Evolutionary conservation across 176 grass and related monocot species (phyloP).

Genomic region (Miscanthus lutarioriparius): DNA sequence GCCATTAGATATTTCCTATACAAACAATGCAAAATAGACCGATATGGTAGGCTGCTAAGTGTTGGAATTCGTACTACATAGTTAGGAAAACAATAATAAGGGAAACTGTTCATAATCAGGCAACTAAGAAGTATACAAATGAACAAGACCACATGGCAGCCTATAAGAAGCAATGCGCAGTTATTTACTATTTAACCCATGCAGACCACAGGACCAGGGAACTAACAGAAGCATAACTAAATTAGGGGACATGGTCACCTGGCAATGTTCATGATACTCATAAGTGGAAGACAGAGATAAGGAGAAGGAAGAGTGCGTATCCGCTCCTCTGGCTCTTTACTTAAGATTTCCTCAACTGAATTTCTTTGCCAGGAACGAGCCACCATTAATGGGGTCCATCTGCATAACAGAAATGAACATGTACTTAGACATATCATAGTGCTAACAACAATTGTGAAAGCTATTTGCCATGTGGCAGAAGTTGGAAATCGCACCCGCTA

Average conservation of each 20-base stretch:
- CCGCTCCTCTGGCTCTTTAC: conserved; percentile 44
- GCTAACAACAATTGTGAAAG: background rate
- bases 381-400: conserved; percentile 85
- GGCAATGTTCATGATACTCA: conserved; percentile 92
- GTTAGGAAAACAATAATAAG: conserved; percentile 24
- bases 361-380: conserved; percentile 84
- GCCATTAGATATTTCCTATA: background rate
- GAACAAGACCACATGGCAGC: background rate
- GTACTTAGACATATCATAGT: conserved; percentile 26
- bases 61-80: background rate
- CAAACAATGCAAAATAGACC: background rate
- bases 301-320: conserved; percentile 71
- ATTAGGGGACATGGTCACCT: conserved; percentile 47
- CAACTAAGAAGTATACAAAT: background rate
- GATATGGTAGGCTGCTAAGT: background rate
- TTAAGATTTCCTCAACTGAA: conserved; percentile 70
- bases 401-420: conserved; percentile 39
- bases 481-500: conserved; percentile 58
- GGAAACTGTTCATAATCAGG: background rate
- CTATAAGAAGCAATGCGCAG: background rate
- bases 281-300: conserved; percentile 83
- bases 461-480: conserved; percentile 14
- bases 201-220: background rate
- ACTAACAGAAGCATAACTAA: background rate
- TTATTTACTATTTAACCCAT: conserved; percentile 10